phyloP scores from a whole-genome alignment of 331 rosid genomes.

The Rosa hybrid region DNA sequence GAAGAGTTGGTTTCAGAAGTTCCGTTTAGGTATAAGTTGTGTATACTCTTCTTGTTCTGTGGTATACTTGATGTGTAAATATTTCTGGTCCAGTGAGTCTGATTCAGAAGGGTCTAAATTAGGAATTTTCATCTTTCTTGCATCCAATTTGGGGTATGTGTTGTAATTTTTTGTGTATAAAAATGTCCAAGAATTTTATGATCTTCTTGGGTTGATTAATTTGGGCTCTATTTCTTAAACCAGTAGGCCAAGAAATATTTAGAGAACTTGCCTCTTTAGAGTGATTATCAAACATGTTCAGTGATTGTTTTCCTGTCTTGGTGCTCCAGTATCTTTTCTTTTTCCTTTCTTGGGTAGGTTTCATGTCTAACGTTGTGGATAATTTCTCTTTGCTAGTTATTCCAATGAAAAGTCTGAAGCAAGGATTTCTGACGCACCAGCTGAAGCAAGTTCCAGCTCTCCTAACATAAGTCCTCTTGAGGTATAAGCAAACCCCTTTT shows the following conservation, averaged over 20 bases:
- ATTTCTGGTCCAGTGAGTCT: not conserved
- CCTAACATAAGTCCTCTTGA: conserved; percentile 33
- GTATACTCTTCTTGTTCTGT: not conserved
- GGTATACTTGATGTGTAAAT: not conserved
- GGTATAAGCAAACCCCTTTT: conserved; percentile 43
- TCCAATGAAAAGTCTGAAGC: conserved; percentile 91
- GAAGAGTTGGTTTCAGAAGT: not conserved
- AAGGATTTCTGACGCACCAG: conserved; percentile 56
- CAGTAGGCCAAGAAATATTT: not conserved
- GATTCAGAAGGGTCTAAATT: too few relatives aligned
- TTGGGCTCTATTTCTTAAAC: not conserved
- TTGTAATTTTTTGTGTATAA: not conserved
- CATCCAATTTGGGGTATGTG: too few relatives aligned
- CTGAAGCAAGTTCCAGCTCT: conserved; percentile 46
- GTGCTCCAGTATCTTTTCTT: not conserved
- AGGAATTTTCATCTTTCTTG: too few relatives aligned
- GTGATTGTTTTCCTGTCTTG: not conserved
- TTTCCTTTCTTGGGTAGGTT: not conserved
- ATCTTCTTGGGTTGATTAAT: not conserved
- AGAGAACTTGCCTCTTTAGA: not conserved
- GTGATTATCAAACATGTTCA: not conserved
- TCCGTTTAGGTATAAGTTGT: not conserved
- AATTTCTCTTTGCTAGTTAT: conserved; percentile 52
- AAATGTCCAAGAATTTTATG: not conserved
- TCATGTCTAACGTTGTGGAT: conserved; percentile 28